Percentiles rank a stretch among this genome's conserved stretches.
phyloP scores from a whole-genome alignment of 306 rosid species.

The Acacia melanoxylon region DNA sequence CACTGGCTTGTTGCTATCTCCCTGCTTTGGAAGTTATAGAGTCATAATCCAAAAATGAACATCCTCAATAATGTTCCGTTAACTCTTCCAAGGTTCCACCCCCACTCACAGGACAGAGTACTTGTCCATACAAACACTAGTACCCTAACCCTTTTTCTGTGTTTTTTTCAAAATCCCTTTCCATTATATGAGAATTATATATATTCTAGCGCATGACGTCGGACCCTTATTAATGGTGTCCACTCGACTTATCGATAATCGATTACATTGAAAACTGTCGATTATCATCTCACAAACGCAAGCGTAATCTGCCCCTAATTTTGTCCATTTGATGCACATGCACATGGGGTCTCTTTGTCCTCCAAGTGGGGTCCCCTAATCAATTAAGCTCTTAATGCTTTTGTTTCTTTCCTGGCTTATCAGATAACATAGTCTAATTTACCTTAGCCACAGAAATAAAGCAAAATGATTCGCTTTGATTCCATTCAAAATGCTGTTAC shows the following conservation, averaged over 20 bases:
- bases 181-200: background rate
- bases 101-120: constrained; percentile 30
- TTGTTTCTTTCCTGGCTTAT: constrained; percentile 34
- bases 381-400: constrained; percentile 39
- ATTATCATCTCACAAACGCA: constrained; percentile 20
- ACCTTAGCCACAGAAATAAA: constrained; percentile 41
- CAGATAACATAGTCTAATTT: constrained; percentile 30
- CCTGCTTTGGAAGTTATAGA: background rate
- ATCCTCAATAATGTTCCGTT: constrained; percentile 28
- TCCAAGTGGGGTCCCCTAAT: constrained; percentile 24
- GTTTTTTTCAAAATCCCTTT: constrained; percentile 3
- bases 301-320: constrained; percentile 29
- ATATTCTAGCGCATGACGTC: constrained; percentile 11
- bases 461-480: constrained; percentile 27
- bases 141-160: constrained; percentile 2
- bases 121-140: constrained; percentile 28
- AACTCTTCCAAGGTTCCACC: constrained; percentile 15
- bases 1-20: constrained; percentile 26
- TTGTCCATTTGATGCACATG: constrained; percentile 48
- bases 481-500: constrained; percentile 14
- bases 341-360: constrained; percentile 41
- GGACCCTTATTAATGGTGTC: constrained; percentile 26
- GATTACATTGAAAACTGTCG: constrained; percentile 17
- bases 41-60: constrained; percentile 9
- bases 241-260: constrained; percentile 25